Evolutionary conservation across 75 land plant genomes (phyloP).

Genomic region (Larix kaempferi): DNA sequence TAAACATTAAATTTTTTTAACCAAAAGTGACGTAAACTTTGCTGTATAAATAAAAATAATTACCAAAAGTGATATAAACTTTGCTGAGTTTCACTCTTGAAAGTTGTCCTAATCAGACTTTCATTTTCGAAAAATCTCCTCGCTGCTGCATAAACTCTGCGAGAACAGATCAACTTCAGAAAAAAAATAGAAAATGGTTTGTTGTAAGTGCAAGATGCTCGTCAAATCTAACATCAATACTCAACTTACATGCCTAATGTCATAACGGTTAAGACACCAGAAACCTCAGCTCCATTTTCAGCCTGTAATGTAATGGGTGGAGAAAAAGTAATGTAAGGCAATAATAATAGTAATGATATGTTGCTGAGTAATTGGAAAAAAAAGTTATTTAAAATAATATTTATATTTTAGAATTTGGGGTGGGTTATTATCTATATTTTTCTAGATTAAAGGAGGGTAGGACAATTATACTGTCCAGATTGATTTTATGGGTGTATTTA

Average conservation of each 20-base stretch:
- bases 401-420: too few relatives aligned
- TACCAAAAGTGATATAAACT: conserved; percentile 98
- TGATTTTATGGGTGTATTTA: too few relatives aligned
- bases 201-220: not conserved
- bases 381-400: too few relatives aligned
- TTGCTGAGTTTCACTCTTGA: conserved; percentile 86
- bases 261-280: conserved; percentile 97
- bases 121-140: conserved; percentile 91
- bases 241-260: conserved; percentile 92
- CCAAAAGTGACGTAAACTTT: too few relatives aligned
- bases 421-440: too few relatives aligned
- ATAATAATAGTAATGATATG: too few relatives aligned
- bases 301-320: conserved; percentile 62
- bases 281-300: conserved; percentile 73
- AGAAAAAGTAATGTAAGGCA: not conserved
- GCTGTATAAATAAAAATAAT: not conserved
- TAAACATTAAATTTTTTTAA: too few relatives aligned
- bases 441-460: too few relatives aligned
- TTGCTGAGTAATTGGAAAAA: too few relatives aligned
- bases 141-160: conserved; percentile 84
- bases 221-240: not conserved
- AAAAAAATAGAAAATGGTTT: not conserved
- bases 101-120: conserved; percentile 70
- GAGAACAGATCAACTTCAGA: conserved; percentile 1
- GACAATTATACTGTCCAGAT: too few relatives aligned